These are phyloP conservation scores for Phytophthora sojae DNA, from an alignment of 352 stramenopile species.

Conservation along the genomic window DNA sequence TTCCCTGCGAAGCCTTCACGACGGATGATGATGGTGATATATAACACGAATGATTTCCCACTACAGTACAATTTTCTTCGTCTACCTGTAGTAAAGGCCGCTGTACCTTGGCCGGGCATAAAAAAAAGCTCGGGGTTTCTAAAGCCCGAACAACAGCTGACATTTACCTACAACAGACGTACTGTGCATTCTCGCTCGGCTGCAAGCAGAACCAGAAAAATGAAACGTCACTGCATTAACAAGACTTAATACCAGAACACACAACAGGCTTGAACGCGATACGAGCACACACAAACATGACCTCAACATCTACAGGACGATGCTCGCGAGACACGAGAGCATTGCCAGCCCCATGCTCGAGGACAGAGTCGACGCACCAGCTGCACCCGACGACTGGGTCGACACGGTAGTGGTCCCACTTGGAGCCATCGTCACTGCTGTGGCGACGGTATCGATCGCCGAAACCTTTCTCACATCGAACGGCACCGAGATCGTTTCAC, in stretches of 20 bases:
- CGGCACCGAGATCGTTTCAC: background rate
- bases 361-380: background rate
- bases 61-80: too few relatives aligned
- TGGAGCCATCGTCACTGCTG: background rate
- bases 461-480: background rate
- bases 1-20: too few relatives aligned
- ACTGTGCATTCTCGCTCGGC: too few relatives aligned
- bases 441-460: background rate
- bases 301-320: background rate
- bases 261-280: background rate
- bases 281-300: background rate
- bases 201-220: background rate
- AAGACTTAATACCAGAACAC: background rate
- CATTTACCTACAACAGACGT: too few relatives aligned
- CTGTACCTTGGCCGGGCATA: too few relatives aligned
- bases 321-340: background rate
- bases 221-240: background rate
- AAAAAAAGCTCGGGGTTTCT: too few relatives aligned
- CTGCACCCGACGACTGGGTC: background rate
- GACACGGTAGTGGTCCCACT: background rate
- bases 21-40: too few relatives aligned
- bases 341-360: background rate
- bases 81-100: too few relatives aligned
- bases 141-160: too few relatives aligned
- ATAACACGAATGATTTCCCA: too few relatives aligned